Conservation (phyloP, 495 filamentous ascomycete genomes). For the Immersiella caudata region DNA sequence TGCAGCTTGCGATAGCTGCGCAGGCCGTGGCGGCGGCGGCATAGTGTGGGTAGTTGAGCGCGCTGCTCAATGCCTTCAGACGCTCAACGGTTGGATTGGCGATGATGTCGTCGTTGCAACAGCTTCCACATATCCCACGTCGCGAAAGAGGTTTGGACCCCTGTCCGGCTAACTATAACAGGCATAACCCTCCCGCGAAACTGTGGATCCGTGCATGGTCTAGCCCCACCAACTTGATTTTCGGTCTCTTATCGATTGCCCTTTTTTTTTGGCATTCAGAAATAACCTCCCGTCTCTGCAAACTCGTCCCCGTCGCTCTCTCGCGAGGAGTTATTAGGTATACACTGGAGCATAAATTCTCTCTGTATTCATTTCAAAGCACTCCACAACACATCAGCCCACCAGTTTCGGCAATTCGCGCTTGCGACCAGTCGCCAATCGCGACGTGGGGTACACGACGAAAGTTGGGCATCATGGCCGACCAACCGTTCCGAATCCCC, state of each 20-base stretch:
- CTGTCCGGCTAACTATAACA: background rate
- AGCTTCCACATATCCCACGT: background rate
- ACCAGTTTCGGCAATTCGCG: no score
- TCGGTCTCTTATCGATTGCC: slow-evolving; percentile 22
- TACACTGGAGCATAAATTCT: no score
- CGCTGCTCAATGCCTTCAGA: background rate
- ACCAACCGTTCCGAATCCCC: slow-evolving; percentile 42
- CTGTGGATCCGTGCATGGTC: slow-evolving; percentile 16
- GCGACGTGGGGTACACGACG: no score
- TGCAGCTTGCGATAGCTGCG: slow-evolving; percentile 17
- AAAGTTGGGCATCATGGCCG: slow-evolving; percentile 45
- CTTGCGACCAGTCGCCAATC: no score
- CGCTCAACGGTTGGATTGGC: background rate
- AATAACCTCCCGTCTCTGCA: background rate
- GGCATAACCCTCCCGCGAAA: slow-evolving; percentile 24
- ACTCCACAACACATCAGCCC: no score
- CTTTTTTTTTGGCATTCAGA: slow-evolving; percentile 34
- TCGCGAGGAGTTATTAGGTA: no score
- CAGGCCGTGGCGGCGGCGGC: slow-evolving; percentile 29
- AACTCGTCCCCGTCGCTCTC: no score
- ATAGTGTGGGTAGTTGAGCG: slow-evolving; percentile 18
- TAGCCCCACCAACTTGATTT: slow-evolving; percentile 13
- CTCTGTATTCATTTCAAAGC: no score
- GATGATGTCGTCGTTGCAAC: background rate
- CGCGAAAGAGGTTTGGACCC: slow-evolving; percentile 1